These are phyloP conservation scores for Rhynchospora tenuis DNA, from an alignment of 176 grass and related monocot species.

Conservation along the genomic window DNA sequence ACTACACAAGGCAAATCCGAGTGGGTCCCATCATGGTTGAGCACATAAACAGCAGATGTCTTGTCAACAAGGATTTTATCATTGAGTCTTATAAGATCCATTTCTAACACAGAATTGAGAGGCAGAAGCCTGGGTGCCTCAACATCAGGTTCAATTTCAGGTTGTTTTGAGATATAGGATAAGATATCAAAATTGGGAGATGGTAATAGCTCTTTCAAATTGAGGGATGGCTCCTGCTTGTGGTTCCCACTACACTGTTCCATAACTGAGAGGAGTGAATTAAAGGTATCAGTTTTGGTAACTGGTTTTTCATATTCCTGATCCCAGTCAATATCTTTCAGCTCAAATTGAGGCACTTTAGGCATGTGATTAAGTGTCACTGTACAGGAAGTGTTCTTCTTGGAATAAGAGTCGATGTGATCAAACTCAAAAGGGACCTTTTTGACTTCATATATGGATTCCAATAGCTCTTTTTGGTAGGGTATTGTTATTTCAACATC, in stretches of 20 bases:
- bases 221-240: conserved; percentile 26
- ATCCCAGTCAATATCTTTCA: conserved; percentile 46
- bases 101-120: conserved; percentile 54
- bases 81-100: conserved; percentile 62
- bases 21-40: conserved; percentile 51
- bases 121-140: conserved; percentile 25
- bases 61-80: conserved; percentile 51
- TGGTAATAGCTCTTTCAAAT: conserved; percentile 52
- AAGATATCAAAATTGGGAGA: conserved; percentile 48
- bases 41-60: conserved; percentile 53
- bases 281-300: conserved; percentile 35
- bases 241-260: conserved; percentile 38
- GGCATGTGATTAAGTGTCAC: conserved; percentile 27
- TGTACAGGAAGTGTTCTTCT: conserved; percentile 19
- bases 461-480: conserved; percentile 48
- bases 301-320: conserved; percentile 54
- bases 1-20: conserved; percentile 56
- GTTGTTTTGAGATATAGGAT: conserved; percentile 46
- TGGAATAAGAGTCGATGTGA: conserved; percentile 29
- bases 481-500: conserved; percentile 47
- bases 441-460: conserved; percentile 61
- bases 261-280: conserved; percentile 44
- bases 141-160: conserved; percentile 28
- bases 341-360: conserved; percentile 64
- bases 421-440: conserved; percentile 36